Evolutionary conservation across 129 eudicot genomes (phyloP).

Genomic region (Apium graveolens): DNA sequence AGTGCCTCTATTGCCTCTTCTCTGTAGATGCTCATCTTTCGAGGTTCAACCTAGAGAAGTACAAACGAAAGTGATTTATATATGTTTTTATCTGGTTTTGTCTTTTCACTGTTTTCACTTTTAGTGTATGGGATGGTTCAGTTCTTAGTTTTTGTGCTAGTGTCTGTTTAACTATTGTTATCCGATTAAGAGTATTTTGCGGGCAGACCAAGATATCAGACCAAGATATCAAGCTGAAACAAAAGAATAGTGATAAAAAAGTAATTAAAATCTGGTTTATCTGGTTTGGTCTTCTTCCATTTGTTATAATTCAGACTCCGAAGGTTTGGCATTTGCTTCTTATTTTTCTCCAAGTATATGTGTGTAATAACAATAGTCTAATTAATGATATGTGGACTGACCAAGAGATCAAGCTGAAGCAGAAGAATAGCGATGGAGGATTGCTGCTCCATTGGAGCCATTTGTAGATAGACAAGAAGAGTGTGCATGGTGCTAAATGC

Average conservation of each 20-base stretch:
- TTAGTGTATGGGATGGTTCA: background rate
- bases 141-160: background rate
- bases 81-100: background rate
- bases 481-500: constrained; percentile 85
- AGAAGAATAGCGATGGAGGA: constrained; percentile 66
- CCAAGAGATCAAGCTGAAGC: constrained; percentile 87
- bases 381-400: constrained; percentile 17
- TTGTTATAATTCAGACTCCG: background rate
- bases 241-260: constrained; percentile 43
- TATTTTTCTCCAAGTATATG: background rate
- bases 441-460: constrained; percentile 89
- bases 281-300: background rate
- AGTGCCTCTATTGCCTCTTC: constrained; percentile 77
- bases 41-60: constrained; percentile 48
- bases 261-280: background rate
- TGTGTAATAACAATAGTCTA: background rate
- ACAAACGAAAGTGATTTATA: background rate
- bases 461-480: constrained; percentile 70
- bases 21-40: constrained; percentile 85
- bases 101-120: background rate
- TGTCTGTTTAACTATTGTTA: background rate
- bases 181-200: background rate
- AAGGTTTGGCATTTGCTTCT: background rate
- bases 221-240: constrained; percentile 61
- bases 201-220: constrained; percentile 36